These are phyloP conservation scores for Butyriboletus appendiculatus DNA, from an alignment of 1,284 basidiomycete species.

Conservation along the genomic window DNA sequence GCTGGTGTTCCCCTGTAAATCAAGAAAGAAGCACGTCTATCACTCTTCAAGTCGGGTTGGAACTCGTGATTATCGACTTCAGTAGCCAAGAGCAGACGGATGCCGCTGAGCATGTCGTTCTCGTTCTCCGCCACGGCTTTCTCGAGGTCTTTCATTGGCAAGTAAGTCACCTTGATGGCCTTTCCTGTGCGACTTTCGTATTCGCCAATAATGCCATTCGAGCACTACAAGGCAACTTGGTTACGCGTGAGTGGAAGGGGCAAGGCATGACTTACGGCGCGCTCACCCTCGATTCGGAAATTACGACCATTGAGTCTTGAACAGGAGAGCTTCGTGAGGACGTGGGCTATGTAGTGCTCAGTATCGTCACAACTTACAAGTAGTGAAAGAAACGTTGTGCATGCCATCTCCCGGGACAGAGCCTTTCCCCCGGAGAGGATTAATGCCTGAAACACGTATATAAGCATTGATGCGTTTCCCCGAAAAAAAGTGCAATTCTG, in stretches of 20 bases:
- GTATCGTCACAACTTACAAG: background rate
- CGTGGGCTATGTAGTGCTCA: background rate
- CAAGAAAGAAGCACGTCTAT: constrained; percentile 1
- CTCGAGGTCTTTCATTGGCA: background rate
- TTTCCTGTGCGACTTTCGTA: background rate
- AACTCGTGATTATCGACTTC: constrained; percentile 3
- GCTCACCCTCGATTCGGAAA: constrained; percentile 3
- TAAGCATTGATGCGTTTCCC: too few species aligned
- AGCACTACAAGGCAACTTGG: background rate
- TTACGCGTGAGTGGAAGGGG: background rate
- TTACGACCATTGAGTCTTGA: background rate
- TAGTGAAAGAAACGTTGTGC: background rate
- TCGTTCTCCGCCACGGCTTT: background rate
- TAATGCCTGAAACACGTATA: background rate
- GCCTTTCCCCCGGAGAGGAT: constrained; percentile 4
- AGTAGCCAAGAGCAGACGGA: constrained; percentile 1
- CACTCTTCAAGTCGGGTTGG: background rate
- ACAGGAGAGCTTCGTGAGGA: background rate
- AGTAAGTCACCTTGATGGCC: constrained; percentile 1
- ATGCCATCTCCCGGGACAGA: constrained; percentile 2
- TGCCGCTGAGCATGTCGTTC: background rate
- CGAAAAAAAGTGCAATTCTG: background rate
- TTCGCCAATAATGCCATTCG: background rate
- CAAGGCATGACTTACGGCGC: background rate
- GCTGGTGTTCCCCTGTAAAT: background rate